Base-by-base conservation (phyloP, 768 basidiomycete genomes). In the Serendipita sp. region DNA sequence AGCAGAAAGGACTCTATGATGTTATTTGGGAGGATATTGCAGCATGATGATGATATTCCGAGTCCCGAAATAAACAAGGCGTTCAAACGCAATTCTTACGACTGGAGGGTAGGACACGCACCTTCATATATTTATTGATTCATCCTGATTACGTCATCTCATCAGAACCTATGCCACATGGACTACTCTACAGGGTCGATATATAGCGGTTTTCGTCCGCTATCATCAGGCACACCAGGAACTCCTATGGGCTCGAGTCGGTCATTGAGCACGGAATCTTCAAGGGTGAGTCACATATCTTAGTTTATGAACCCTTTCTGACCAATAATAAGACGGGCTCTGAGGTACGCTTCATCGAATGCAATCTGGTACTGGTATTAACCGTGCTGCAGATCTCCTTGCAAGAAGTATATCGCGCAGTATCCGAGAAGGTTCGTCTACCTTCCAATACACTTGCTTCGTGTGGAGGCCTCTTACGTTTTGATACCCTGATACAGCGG, bases 31-130 rank as follows among this genome's bases (percentile, higher is more conserved):
- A 56, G 38, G 42, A 58, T 50, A 5, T 41, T 66, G 5, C 64
- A 65, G 33, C 65, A 66, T 41, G 65, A 66, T 56, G 65, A 66
- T 51, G 62, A 62, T 20, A 42, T 66, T 51, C 58, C 62, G 17
- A 41, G 50, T 17, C 9, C 50, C 14, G 62, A 58, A 26, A 30
- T 63, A 2, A 33, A 51, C 0, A 58, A n/a, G 9, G 42, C 51
- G 14, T 42, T 63, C 34, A 30, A 56, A 26, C 48, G 51, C 17
- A 63, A 50, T 22, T 33, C 62, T 26, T 41, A 17, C 2, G 45
- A 41, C 13, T 64, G 63, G 61, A 16, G 53, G 64, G 62, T 63
- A 1, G 9, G 62, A 7, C 34, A 14, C 24, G 43, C 17, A 50
- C 1, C n/a, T 58, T 11, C 11, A 51, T 16, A 24, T n/a, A 11